Conservation (phyloP, 2,329 filamentous ascomycete genomes). For the Alternaria sp. region DNA sequence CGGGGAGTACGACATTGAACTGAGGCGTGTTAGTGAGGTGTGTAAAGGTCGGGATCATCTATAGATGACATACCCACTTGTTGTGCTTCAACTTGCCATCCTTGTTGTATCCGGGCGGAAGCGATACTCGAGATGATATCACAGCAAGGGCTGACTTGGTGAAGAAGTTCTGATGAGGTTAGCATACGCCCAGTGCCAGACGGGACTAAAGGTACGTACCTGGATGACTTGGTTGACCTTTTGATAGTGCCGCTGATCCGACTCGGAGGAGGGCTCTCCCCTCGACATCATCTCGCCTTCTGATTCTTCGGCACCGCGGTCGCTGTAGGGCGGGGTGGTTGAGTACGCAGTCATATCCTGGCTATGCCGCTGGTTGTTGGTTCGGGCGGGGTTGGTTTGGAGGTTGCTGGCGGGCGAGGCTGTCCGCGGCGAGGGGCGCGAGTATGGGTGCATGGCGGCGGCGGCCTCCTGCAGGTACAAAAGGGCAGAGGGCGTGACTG, state of each 20-base stretch:
- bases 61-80: conserved; percentile 75
- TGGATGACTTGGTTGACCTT: conserved; percentile 95
- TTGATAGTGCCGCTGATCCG: conserved; percentile 46
- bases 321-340: conserved; percentile 59
- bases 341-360: conserved; percentile 61
- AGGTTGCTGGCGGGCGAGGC: conserved; percentile 77
- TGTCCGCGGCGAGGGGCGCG: conserved; percentile 75
- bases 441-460: conserved; percentile 80
- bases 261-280: conserved; percentile 39
- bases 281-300: conserved; percentile 55
- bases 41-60: background rate
- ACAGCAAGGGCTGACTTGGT: conserved; percentile 87
- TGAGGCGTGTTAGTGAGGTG: conserved; percentile 51
- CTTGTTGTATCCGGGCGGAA: conserved; percentile 66
- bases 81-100: conserved; percentile 74
- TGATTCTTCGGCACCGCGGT: conserved; percentile 61
- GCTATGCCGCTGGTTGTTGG: conserved; percentile 77
- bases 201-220: conserved; percentile 60
- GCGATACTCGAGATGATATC: conserved; percentile 78
- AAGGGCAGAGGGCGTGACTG: conserved; percentile 10
- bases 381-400: conserved; percentile 73
- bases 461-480: conserved; percentile 34
- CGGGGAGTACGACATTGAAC: conserved; percentile 96
- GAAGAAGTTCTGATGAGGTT: conserved; percentile 78
- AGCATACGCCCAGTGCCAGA: conserved; percentile 21